Evolutionary conservation across 1,284 basidiomycete species (phyloP), one percentile per base, ranked within the genome.

Genomic region (Sutorius eximius): DNA sequence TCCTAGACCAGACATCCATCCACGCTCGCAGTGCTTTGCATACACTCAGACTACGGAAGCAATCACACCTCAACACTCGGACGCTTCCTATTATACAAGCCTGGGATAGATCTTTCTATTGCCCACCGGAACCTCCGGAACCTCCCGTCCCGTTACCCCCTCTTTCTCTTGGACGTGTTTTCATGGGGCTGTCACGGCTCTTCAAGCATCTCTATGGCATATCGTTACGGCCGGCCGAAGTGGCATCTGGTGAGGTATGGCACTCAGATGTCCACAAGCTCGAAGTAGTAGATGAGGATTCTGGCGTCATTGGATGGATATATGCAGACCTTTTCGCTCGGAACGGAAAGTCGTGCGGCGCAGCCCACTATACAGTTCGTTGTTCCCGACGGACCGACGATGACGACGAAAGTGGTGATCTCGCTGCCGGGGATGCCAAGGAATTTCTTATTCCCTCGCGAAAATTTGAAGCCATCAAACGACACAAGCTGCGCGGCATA

Each of bases 281-380:
- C 15, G 90, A 97, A 66, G 96, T 99, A 0, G 79, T 98, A 18
- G 92, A 95, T 64, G 94, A 98, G 66, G 79, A 85, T 15, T 82
- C 84, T 57, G 93, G 94, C 1, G 71, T 91, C 18, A 86, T 99
- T 52, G 96, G 96, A 1, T 93, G 91, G 79, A 92, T 99, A 65
- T 99, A 97, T 67, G 90, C 92, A 18, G 96, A 99, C 72, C 77
- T 99, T 24, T 98, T 94, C 71, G 82, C 86, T 10, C 79, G 96
- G 32, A 76, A 81, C 37, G 93, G 92, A 9, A 99, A 99, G 73
- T 85, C 93, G 3, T 82, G 85, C 41, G 93, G 93, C 13, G 95
- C 97, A 1, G 97, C 96, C 1, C 96, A 99, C 71, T 99, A 98
- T 71, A 99, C 96, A 3, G 94, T 99, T 11, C 84, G 95, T 11